Base-by-base conservation (phyloP, 179 eudicot species). In the Beta lomatogona region DNA sequence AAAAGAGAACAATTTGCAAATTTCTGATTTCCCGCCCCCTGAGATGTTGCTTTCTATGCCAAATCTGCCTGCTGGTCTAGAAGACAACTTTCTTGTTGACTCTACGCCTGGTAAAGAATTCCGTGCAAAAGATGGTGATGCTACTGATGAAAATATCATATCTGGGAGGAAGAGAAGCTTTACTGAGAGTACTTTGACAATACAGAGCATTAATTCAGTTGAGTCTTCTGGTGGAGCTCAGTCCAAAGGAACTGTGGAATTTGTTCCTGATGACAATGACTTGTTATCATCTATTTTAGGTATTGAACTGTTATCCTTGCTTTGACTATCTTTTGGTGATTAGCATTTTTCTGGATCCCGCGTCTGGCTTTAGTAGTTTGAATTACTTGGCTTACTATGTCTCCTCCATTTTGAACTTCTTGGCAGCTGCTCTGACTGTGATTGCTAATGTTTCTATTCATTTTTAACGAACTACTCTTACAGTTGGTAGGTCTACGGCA, bases 271-370 rank as follows among this genome's bases (percentile, higher is more conserved):
- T 83, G 98, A 97, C 79, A 89, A 93, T 85, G 99, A 97, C 88
- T 87, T 97, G 85, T 77, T 97, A 81, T 93, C 99, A 12, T 94
- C 99, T 64, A 96, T 96, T 64, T 88, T 96, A 89, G 99, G 99
- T 96, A 91, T 70, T 52, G 58, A 13, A 66, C 18, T 82, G 50
- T 19, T 78, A 21, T 22, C 21, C 46, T 73, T 44, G 36, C 58
- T 54, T 55, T 18, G 52, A 4, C 48, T 54, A n/a, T 72, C 55
- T 65, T 9, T 41, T 16, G 72, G 58, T 52, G 53, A 48, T 52
- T 50, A 25, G 63, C 77, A 58, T 13, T 72, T 36, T 36, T 36
- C 41, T 36, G 41, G 2, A 36, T 57, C 41, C 22, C 73, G 52
- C 41, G 21, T 31, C 31, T 58, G 58, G 52, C 19, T 3, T 18